phyloP scores from a whole-genome alignment of 1,284 basidiomycete species.

The Cryptococcus hybrid region DNA sequence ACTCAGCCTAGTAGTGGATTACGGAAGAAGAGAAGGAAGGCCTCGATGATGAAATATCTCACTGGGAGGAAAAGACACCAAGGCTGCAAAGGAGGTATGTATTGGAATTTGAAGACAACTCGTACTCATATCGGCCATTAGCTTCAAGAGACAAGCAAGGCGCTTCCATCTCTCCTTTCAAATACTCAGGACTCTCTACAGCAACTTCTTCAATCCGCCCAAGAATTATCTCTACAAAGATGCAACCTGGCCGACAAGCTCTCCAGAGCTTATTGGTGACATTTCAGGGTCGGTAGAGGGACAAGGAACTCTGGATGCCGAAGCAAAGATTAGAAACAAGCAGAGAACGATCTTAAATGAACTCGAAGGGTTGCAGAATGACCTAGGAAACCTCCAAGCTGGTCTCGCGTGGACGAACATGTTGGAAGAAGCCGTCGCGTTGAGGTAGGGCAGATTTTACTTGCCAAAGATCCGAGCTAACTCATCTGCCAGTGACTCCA shows the following conservation, averaged over 20 bases:
- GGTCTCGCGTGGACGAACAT: conserved; percentile 73
- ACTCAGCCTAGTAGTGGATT: not conserved
- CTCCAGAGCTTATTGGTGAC: conserved; percentile 30
- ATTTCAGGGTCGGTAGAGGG: conserved; percentile 11
- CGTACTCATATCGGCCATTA: not conserved
- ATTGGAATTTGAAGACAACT: not conserved
- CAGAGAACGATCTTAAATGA: conserved; percentile 46
- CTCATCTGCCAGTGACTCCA: conserved; percentile 26
- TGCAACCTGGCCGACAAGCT: conserved; percentile 56
- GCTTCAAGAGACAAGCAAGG: conserved; percentile 26
- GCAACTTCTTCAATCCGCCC: conserved; percentile 59
- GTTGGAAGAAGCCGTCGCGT: conserved; percentile 64
- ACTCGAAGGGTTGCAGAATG: conserved; percentile 73
- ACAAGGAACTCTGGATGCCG: not conserved
- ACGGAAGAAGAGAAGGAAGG: conserved; percentile 4
- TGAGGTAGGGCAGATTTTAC: conserved; percentile 61
- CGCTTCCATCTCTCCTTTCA: conserved; percentile 30
- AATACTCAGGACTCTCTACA: conserved; percentile 28
- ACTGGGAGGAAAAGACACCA: conserved; percentile 31
- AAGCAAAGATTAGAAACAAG: conserved; percentile 7
- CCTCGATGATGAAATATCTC: conserved; percentile 33
- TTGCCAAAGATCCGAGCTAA: not conserved
- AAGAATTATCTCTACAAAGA: conserved; percentile 68
- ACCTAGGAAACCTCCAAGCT: conserved; percentile 68
- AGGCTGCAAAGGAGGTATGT: conserved; percentile 24